phyloP scores from a whole-genome alignment of 345 rosid species.

The Rhizophora mangle region DNA sequence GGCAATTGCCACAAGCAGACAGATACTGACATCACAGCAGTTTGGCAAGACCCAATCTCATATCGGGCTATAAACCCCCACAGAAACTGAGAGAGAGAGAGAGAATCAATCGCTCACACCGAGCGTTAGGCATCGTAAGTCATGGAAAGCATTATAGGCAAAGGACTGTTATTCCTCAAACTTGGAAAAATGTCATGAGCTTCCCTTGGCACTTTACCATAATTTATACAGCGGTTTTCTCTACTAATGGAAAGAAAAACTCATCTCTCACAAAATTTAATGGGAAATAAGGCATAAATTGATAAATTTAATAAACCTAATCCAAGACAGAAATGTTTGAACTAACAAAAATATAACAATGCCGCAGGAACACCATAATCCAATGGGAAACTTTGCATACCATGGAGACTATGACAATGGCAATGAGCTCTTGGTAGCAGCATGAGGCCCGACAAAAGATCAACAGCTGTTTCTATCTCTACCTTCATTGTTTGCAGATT shows the following conservation, averaged over 20 bases:
- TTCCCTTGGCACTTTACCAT: constrained; percentile 7
- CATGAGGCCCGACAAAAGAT: background rate
- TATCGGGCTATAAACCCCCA: too few species aligned
- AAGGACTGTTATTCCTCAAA: constrained; percentile 7
- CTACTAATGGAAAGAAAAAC: too few species aligned
- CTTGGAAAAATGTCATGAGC: constrained; percentile 11
- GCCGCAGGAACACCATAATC: constrained; percentile 6
- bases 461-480: constrained; percentile 5
- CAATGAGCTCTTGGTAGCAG: constrained; percentile 3
- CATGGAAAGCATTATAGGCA: background rate
- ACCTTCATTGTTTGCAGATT: constrained; percentile 10
- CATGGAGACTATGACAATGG: constrained; percentile 4
- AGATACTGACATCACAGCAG: too few species aligned
- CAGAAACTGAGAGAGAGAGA: too few species aligned
- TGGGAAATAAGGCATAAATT: background rate
- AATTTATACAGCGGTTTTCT: too few species aligned
- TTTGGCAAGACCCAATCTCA: too few species aligned
- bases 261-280: constrained; percentile 11
- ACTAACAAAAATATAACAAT: background rate
- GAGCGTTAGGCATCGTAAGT: background rate
- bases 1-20: too few species aligned
- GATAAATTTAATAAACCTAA: constrained; percentile 9
- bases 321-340: constrained; percentile 22
- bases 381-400: constrained; percentile 11
- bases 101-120: background rate